Conservation (phyloP, 2,329 filamentous ascomycete genomes). For the Bipolaris victoriae region DNA sequence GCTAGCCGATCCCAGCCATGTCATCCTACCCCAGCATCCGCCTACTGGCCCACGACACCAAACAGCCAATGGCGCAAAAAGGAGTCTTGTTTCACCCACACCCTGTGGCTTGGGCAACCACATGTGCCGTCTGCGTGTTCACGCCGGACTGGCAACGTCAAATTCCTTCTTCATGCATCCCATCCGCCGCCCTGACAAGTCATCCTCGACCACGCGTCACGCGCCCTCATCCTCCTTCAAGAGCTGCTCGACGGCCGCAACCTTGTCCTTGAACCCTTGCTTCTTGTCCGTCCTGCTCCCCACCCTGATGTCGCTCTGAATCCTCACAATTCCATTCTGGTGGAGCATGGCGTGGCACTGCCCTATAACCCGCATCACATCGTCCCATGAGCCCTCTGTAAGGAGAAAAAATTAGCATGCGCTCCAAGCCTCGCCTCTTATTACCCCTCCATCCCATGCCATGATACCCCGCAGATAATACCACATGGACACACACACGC, state of each 20-base stretch:
- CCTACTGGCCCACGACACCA: constrained; percentile 11
- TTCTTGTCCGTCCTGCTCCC: constrained; percentile 87
- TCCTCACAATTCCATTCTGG: constrained; percentile 58
- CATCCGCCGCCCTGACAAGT: constrained; percentile 4
- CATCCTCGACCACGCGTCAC: constrained; percentile 8
- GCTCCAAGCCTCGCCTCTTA: background rate
- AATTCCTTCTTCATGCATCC: constrained; percentile 14
- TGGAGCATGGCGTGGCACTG: constrained; percentile 50
- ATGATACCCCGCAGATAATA: constrained; percentile 11
- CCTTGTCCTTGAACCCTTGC: constrained; percentile 82
- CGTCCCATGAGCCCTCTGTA: constrained; percentile 87
- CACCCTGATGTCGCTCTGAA: constrained; percentile 87
- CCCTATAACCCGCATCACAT: constrained; percentile 69
- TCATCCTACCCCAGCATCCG: constrained; percentile 2
- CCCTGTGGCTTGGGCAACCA: constrained; percentile 8
- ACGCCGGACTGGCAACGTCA: constrained; percentile 3
- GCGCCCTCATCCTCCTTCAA: constrained; percentile 46
- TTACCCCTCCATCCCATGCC: constrained; percentile 1
- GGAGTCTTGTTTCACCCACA: constrained; percentile 11
- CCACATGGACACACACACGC: background rate
- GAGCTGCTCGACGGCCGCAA: constrained; percentile 64
- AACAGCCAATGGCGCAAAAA: constrained; percentile 30
- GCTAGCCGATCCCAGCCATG: constrained; percentile 3
- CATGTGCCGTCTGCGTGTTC: constrained; percentile 8
- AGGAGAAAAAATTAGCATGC: constrained; percentile 9